phyloP scores from a whole-genome alignment of 768 basidiomycete species.

The Holtermannia corniformis region DNA sequence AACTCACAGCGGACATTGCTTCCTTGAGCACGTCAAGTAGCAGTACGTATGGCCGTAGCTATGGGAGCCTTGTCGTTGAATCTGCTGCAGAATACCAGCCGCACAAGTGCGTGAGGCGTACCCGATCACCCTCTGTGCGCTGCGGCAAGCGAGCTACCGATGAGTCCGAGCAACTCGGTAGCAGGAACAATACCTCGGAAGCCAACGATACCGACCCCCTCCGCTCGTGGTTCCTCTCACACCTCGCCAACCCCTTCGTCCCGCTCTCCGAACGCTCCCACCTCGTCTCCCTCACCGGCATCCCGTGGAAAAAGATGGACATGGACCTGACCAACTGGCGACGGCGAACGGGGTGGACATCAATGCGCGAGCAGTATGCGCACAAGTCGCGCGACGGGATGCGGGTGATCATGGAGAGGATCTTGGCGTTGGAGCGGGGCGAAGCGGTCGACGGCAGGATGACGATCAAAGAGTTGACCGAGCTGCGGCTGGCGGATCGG shows the following conservation, averaged over 20 bases:
- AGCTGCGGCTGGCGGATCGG: not conserved
- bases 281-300: slow-evolving; percentile 13
- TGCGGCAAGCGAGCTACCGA: no score
- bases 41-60: no score
- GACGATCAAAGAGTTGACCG: not conserved
- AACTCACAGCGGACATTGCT: no score
- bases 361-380: slow-evolving; percentile 16
- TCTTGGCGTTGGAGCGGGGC: not conserved
- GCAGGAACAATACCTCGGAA: no score
- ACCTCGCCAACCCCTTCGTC: slow-evolving; percentile 27
- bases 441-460: not conserved
- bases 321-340: slow-evolving; percentile 31
- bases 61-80: no score
- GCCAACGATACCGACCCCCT: no score
- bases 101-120: no score
- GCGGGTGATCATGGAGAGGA: slow-evolving; percentile 14
- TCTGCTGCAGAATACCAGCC: no score
- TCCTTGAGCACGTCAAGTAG: no score
- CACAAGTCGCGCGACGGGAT: slow-evolving; percentile 11
- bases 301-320: slow-evolving; percentile 19
- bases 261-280: slow-evolving; percentile 12
- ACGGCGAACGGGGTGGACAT: slow-evolving; percentile 26
- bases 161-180: no score
- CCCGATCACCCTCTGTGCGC: no score
- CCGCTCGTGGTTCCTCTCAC: slow-evolving; percentile 26